Conservation (phyloP, 768 basidiomycete species). For the Calocybe indica region DNA sequence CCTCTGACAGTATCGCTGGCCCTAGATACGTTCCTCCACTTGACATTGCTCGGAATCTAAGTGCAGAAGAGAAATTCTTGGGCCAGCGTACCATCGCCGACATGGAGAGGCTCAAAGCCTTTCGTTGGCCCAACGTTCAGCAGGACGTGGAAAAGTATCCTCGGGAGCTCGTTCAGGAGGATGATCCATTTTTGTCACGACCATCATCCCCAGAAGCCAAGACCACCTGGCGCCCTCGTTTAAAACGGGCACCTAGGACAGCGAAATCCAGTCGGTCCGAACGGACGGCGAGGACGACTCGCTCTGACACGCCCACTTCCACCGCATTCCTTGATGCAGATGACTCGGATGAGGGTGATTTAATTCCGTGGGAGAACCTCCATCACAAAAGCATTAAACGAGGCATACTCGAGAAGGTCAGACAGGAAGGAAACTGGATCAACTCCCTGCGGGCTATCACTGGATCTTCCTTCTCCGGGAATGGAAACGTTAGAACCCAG, state of each 20-base stretch:
- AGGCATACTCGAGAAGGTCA: slow-evolving; percentile 38
- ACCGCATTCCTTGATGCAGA: slow-evolving; percentile 19
- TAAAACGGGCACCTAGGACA: background rate
- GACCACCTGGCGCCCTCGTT: background rate
- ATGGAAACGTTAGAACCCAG: slow-evolving; percentile 6
- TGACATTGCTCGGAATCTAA: background rate
- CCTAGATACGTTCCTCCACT: slow-evolving; percentile 19
- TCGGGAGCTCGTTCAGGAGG: slow-evolving; percentile 9
- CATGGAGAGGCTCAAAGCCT: slow-evolving; percentile 8
- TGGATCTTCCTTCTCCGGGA: slow-evolving; percentile 12
- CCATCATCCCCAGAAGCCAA: background rate
- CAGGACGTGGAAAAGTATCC: background rate
- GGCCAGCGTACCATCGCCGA: slow-evolving; percentile 5
- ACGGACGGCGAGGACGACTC: slow-evolving; percentile 8
- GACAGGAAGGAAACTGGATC: slow-evolving; percentile 26
- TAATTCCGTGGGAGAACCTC: slow-evolving; percentile 36
- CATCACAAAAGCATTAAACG: slow-evolving; percentile 48
- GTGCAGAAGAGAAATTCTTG: slow-evolving; percentile 9
- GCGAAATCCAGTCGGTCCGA: slow-evolving; percentile 2
- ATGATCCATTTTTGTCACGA: slow-evolving; percentile 20
- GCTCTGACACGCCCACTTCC: slow-evolving; percentile 14
- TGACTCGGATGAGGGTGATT: slow-evolving; percentile 10
- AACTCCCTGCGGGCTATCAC: slow-evolving; percentile 22
- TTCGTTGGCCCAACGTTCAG: slow-evolving; percentile 9
- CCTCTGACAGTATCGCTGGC: slow-evolving; percentile 10